Base-by-base conservation (phyloP, 2,329 filamentous ascomycete species). In the Triangularia setosa region DNA sequence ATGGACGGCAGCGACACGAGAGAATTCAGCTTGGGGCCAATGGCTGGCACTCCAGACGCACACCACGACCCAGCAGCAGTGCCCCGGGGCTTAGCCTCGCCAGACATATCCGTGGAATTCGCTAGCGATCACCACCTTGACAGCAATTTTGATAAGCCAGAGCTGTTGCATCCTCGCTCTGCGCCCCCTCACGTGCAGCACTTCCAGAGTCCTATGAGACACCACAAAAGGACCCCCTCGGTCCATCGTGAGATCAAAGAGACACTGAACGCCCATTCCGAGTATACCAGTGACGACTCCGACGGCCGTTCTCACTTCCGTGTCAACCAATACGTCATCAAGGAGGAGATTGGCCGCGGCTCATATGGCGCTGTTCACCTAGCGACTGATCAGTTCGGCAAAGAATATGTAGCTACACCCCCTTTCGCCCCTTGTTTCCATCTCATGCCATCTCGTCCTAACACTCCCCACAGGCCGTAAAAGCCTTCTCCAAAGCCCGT, bases 401-500 rank as follows among this genome's bases (percentile, higher is more conserved):
- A 87, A 60, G 93, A 98, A 91, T 98, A 90, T 85, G 94, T 96
- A 83, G 83, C 12, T 12, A n/a, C n/a, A 90, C 73, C 12, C 5
- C 48, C 3, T 33, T 58, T 5, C 12, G 23, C 5, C 30, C 16
- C 27, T 6, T 55, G 6, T 27, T 8, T 21, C 5, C 18, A 53
- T 61, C 53, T 27, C 60, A 64, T 64, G 11, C n/a, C 35, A n/a
- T n/a, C 6, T 40, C 9, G 16, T 40, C 71, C 68, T 63, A 72
- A 59, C 67, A 70, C 61, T 61, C 57, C 62, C 59, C 65, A 21
- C 73, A 97, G 93, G 94, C 95, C 64, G 87, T 98, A 74, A 99
- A 99, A 78, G 93, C 98, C 74, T 98, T 99, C 78, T 98, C 94
- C 65, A 99, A 99, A 75, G 87, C 91, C 1, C 88, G 93, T 35